These are phyloP conservation scores for Toxicodendron radicans DNA, from an alignment of 345 rosid genomes.

Conservation along the genomic window DNA sequence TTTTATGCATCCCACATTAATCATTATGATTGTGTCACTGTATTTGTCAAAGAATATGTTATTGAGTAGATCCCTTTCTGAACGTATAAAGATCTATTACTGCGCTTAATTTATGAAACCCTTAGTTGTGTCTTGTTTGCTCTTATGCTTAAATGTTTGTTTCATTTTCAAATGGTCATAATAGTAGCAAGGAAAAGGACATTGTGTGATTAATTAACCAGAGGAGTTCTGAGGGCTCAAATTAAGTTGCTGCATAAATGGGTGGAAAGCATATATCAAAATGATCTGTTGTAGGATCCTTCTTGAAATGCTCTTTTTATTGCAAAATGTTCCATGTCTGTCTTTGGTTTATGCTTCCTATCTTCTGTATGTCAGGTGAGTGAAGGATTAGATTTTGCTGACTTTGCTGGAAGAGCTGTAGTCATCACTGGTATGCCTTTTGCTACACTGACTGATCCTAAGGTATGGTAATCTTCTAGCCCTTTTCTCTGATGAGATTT, in stretches of 20 bases:
- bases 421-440: conserved; percentile 90
- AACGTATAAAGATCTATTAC: neutral
- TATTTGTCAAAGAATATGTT: neutral
- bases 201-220: neutral
- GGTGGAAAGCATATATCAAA: neutral
- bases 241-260: neutral
- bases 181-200: neutral
- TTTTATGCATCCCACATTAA: neutral
- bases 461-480: conserved; percentile 50
- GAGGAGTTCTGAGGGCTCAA: neutral
- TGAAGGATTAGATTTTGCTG: conserved; percentile 98
- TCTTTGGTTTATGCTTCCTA: neutral
- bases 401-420: conserved; percentile 96
- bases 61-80: neutral
- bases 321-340: no score
- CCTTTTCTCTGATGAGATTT: neutral
- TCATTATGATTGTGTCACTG: neutral
- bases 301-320: neutral
- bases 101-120: neutral
- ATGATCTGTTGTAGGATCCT: neutral
- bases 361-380: conserved; percentile 65
- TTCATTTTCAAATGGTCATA: no score
- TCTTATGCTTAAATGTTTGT: neutral
- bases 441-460: conserved; percentile 75
- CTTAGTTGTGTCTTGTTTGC: neutral